A percentile compares a stretch with the other conserved stretches of the same genome.
Conservation (phyloP, 345 rosid species). For the Arabis alpina region DNA sequence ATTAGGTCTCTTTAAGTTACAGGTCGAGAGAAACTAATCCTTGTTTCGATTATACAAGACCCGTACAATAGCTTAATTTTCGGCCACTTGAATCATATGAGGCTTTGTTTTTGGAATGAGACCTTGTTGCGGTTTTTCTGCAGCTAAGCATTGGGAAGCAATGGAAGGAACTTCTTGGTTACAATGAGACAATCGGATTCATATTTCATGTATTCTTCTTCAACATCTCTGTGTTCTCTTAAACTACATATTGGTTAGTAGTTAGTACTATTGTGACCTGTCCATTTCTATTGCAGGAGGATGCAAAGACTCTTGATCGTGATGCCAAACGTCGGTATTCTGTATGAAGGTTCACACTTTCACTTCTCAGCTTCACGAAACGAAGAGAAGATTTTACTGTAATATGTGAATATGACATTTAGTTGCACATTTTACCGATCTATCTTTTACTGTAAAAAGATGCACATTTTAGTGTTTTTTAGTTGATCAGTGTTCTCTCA, state of each 20-base stretch:
- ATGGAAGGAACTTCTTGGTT: constrained; percentile 85
- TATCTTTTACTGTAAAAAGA: constrained; percentile 16
- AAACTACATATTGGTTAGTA: constrained; percentile 13
- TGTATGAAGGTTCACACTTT: constrained; percentile 46
- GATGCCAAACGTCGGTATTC: constrained; percentile 66
- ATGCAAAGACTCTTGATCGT: constrained; percentile 70
- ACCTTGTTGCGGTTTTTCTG: background rate
- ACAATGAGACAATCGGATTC: constrained; percentile 68
- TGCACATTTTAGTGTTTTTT: constrained; percentile 14
- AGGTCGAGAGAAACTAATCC: background rate
- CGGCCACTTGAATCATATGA: background rate
- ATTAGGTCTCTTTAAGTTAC: background rate
- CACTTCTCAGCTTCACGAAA: constrained; percentile 21
- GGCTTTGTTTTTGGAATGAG: background rate
- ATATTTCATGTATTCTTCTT: constrained; percentile 62
- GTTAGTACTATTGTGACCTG: constrained; percentile 20
- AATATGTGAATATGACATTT: too few species aligned
- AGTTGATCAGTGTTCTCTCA: constrained; percentile 5
- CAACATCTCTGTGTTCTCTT: constrained; percentile 2
- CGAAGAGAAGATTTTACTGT: too few species aligned
- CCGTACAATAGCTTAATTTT: background rate
- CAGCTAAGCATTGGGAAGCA: constrained; percentile 92
- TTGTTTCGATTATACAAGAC: background rate
- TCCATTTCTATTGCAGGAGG: constrained; percentile 55
- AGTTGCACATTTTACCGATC: background rate